These are phyloP conservation scores for Cyphellophora europaea DNA, from an alignment of 2,329 filamentous ascomycete species.

Conservation along the genomic window DNA sequence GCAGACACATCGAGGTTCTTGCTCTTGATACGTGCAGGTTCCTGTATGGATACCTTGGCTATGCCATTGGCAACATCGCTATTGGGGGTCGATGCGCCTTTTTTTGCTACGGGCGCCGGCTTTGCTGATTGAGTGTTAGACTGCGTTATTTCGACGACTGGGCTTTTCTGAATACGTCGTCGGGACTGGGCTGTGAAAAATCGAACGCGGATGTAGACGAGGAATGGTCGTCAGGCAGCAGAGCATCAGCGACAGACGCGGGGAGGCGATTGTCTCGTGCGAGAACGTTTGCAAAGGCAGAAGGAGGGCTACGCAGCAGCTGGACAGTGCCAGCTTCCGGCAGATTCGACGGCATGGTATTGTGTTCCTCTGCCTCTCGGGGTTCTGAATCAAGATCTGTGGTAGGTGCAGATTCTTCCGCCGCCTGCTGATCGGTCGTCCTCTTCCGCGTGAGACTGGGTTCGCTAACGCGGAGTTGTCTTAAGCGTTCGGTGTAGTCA, in stretches of 20 bases:
- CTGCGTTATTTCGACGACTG: too few relatives aligned
- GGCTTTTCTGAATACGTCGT: constrained; percentile 78
- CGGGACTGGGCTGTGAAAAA: constrained; percentile 81
- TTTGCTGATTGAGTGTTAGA: too few relatives aligned
- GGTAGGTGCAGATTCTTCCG: neutral
- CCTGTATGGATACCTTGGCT: constrained; percentile 39
- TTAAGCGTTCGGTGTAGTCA: constrained; percentile 14
- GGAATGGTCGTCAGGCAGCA: too few relatives aligned
- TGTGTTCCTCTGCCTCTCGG: constrained; percentile 4
- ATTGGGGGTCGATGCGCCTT: too few relatives aligned
- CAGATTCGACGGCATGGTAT: too few relatives aligned
- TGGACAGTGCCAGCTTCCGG: neutral
- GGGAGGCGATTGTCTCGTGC: too few relatives aligned
- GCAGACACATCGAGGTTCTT: constrained; percentile 79
- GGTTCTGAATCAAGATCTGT: constrained; percentile 15
- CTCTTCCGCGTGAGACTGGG: too few relatives aligned
- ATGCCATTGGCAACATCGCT: constrained; percentile 36
- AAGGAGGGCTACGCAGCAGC: constrained; percentile 12
- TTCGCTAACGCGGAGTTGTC: constrained; percentile 21
- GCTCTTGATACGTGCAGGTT: constrained; percentile 46
- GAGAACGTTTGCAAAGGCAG: constrained; percentile 18
- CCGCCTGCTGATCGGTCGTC: too few relatives aligned
- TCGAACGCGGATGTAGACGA: constrained; percentile 33
- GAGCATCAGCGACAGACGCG: constrained; percentile 21
- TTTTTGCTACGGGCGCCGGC: too few relatives aligned